A percentile compares a stretch with the other conserved stretches of the same genome.
phyloP scores from a whole-genome alignment of 164 flowering plant genomes.

The Warburgia ugandensis region DNA sequence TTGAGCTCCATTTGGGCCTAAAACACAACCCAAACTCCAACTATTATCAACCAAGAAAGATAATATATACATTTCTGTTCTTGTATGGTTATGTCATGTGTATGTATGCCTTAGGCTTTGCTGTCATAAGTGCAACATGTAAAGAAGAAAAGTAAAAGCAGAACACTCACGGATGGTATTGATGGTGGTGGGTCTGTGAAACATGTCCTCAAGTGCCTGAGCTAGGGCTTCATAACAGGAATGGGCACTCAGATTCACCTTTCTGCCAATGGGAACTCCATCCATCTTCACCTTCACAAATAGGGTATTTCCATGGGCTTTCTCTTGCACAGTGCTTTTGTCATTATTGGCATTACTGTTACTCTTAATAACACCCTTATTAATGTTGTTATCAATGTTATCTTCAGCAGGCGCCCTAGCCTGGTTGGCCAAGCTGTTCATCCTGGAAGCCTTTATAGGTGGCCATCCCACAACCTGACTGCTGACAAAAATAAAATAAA shows the following conservation, averaged over 20 bases:
- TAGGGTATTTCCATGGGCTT: slow-evolving; percentile 28
- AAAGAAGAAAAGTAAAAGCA: not conserved
- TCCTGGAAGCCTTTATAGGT: slow-evolving; percentile 70
- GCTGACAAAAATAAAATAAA: slow-evolving; percentile 28
- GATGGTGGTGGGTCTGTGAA: slow-evolving; percentile 29
- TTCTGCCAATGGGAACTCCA: slow-evolving; percentile 82
- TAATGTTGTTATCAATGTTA: slow-evolving; percentile 10
- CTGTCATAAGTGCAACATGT: not conserved
- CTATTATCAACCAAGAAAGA: not conserved
- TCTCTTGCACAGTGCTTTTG: slow-evolving; percentile 22
- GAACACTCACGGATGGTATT: no score
- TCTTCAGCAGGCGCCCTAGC: slow-evolving; percentile 35
- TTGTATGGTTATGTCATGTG: no score
- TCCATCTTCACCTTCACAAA: slow-evolving; percentile 96
- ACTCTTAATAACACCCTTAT: slow-evolving; percentile 18
- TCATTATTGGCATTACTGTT: slow-evolving; percentile 13
- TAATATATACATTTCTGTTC: no score
- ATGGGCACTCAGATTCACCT: slow-evolving; percentile 72
- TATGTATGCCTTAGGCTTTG: not conserved
- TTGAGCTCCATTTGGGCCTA: slow-evolving; percentile 22
- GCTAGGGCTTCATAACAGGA: slow-evolving; percentile 64
- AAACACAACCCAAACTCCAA: not conserved
- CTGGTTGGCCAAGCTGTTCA: slow-evolving; percentile 63
- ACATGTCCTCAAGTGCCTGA: slow-evolving; percentile 69
- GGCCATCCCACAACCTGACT: slow-evolving; percentile 98